Evolutionary conservation across 805 yeast genomes (phyloP).

Genomic region (Wickerhamiella azyma): DNA sequence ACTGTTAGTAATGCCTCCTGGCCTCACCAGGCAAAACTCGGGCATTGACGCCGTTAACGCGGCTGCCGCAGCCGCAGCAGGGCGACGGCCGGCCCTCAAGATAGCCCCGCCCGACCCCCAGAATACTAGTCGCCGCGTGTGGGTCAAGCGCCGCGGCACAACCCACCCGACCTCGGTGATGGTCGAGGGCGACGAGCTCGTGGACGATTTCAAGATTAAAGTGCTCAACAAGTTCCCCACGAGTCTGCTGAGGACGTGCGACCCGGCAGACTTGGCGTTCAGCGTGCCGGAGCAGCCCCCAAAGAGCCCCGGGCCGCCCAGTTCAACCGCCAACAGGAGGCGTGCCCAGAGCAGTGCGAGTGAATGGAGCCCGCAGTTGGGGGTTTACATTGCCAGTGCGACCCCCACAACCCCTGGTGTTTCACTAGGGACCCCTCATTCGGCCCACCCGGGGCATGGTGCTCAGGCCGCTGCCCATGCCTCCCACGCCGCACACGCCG

Average conservation of each 20-base stretch:
- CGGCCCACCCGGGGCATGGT: neutral
- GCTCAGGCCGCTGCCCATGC: neutral
- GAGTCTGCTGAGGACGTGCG: slow-evolving; percentile 43
- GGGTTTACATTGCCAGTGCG: neutral
- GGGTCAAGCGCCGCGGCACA: slow-evolving; percentile 26
- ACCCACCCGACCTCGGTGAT: slow-evolving; percentile 52
- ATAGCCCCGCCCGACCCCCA: slow-evolving; percentile 8
- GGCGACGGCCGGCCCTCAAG: neutral
- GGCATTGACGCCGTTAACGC: slow-evolving; percentile 6
- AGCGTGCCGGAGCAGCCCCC: slow-evolving; percentile 11
- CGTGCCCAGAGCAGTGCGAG: neutral
- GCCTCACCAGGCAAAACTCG: slow-evolving; percentile 3
- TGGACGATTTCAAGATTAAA: slow-evolving; percentile 62
- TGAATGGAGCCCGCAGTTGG: neutral
- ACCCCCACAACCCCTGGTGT: neutral
- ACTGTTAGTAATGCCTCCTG: neutral
- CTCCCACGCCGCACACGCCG: too few relatives aligned
- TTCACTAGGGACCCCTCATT: too few relatives aligned
- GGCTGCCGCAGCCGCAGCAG: slow-evolving; percentile 7
- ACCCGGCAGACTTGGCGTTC: slow-evolving; percentile 49
- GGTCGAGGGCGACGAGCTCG: slow-evolving; percentile 47
- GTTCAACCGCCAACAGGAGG: neutral
- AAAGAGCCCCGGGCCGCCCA: neutral
- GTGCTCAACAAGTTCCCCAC: slow-evolving; percentile 55
- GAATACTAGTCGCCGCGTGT: slow-evolving; percentile 20